Evolutionary conservation across 768 basidiomycete species (phyloP), one percentile per base, ranked within the genome.

Genomic region (Pleurotus djamor): DNA sequence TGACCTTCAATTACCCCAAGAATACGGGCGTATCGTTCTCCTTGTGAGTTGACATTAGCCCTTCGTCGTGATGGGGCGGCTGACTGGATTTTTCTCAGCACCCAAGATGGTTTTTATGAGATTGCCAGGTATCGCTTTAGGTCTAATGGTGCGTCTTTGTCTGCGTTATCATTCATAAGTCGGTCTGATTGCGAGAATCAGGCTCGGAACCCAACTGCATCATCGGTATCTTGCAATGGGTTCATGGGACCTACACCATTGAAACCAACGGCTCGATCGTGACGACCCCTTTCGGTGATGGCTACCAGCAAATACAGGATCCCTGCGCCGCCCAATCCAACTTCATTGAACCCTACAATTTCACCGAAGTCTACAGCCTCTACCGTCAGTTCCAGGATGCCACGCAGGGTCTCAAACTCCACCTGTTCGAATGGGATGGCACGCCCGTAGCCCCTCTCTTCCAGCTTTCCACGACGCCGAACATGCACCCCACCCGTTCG

Each of bases 241-340:
- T 86, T 63, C 97, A 98, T 70, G 97, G 97, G 10, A 87, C 71
- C 33, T 95, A 88, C 74, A 60, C 68, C 0, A 73, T 91, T 48
- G 74, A 84, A 60, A 17, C 76, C 55, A 96, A 98, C 67, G 94
- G 94, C 5, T 96, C 94, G 8, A 83, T 98, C 60, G 70, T 82
- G 43, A 74, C 94, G 67, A 74, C 68, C 2, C 92, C 95, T 1
- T 82, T 94, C 62, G 83, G 80, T 14, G 96, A 99, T 70, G 96
- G 96, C 13, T 92, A 85, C 74, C 94, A 97, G 71, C 96, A 96
- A 78, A 82, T 98, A 43, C 94, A 99, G 77, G 90, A 96, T 64
- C 89, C 94, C 0, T 99, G 96, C 68, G 90, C 89, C 0, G 91
- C 94, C 8, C 78, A 83, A 8, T 94, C 95, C 33, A 93, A 94